phyloP scores from a whole-genome alignment of 768 basidiomycete genomes.

The Russula sp. region DNA sequence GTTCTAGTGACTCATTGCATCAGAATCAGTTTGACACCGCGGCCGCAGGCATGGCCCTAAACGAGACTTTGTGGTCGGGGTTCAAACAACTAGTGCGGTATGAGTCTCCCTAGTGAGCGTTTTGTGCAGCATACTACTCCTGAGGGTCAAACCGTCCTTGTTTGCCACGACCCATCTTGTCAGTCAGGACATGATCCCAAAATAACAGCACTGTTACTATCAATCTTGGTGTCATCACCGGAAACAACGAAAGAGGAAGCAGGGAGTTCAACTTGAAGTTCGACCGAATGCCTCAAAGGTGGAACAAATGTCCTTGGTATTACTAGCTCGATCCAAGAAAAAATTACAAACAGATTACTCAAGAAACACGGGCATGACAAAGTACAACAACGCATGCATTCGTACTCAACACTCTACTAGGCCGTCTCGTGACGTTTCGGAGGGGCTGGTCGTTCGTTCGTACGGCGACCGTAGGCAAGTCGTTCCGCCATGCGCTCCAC shows the following conservation, averaged over 20 bases:
- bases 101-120: no score
- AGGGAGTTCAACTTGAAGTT: not conserved
- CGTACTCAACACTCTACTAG: conserved; percentile 22
- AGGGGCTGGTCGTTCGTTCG: conserved; percentile 42
- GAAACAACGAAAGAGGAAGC: not conserved
- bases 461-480: conserved; percentile 47
- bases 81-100: no score
- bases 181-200: not conserved
- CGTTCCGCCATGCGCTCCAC: conserved; percentile 59
- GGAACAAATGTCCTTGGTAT: not conserved
- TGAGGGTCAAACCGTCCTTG: no score
- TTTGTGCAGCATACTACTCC: no score
- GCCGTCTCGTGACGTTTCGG: conserved; percentile 64
- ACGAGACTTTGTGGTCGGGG: no score
- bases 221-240: not conserved
- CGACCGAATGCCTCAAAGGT: not conserved
- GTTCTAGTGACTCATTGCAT: not conserved
- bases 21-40: not conserved
- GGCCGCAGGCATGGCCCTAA: not conserved
- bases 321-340: not conserved
- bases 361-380: not conserved
- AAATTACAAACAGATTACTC: not conserved
- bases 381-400: not conserved
- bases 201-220: not conserved
- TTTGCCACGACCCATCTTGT: no score